Conservation (phyloP, 139 green algal genomes). For the Coelastrella sp. region DNA sequence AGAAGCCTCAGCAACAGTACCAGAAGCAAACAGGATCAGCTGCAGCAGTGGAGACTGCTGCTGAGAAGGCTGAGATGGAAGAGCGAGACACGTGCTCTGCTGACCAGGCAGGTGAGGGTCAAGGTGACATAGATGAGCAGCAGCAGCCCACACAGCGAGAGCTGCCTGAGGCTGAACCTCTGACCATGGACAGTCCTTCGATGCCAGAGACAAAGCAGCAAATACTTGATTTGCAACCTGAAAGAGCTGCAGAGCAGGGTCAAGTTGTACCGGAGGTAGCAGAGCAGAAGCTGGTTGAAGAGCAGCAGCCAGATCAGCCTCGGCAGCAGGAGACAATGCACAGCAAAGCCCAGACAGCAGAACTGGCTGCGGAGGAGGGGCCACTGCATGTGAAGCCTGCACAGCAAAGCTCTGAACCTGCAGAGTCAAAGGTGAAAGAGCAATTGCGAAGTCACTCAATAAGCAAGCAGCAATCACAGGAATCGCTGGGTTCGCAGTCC, state of each 20-base stretch:
- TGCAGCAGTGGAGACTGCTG: too few relatives aligned
- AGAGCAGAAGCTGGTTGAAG: constrained; percentile 1
- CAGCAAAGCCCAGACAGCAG: too few relatives aligned
- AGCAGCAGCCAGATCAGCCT: constrained; percentile 2
- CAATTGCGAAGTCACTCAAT: too few relatives aligned
- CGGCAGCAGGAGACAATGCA: too few relatives aligned
- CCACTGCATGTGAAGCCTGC: too few relatives aligned
- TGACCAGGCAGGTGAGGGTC: too few relatives aligned
- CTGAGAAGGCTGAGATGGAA: too few relatives aligned
- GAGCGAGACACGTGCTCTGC: too few relatives aligned
- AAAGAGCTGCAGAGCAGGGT: neutral
- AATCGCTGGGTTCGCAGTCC: neutral
- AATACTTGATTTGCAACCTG: neutral
- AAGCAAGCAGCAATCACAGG: neutral
- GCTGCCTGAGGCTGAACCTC: neutral
- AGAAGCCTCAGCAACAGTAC: neutral
- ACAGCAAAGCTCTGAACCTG: constrained; percentile 12
- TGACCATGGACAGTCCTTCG: constrained; percentile 27
- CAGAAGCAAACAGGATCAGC: neutral
- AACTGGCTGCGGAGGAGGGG: too few relatives aligned
- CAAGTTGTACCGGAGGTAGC: neutral
- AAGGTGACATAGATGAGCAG: too few relatives aligned
- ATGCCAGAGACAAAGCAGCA: constrained; percentile 4
- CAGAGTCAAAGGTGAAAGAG: neutral
- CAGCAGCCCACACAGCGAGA: too few relatives aligned